phyloP scores from a whole-genome alignment of 768 basidiomycete species.

The Termitomyces sp. region DNA sequence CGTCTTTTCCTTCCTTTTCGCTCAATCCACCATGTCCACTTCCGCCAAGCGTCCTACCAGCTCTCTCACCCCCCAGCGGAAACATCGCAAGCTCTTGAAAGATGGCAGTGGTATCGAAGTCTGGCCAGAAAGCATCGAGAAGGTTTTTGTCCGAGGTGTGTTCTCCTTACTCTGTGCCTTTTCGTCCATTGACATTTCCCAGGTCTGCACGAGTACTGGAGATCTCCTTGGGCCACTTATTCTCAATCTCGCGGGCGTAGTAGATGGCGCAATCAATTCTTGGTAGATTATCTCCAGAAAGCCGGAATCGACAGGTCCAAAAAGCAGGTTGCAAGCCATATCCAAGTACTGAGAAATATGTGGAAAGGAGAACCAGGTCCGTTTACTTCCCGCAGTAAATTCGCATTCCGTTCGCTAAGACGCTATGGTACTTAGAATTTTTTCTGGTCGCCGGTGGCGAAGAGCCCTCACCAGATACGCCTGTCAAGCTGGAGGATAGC shows the following conservation, averaged over 20 bases:
- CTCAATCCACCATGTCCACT: conserved; percentile 18
- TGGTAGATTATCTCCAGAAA: conserved; percentile 76
- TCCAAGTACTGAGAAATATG: conserved; percentile 83
- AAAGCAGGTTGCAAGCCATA: conserved; percentile 89
- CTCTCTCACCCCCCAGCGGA: conserved; percentile 70
- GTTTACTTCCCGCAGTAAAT: conserved; percentile 12
- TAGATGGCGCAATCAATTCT: conserved; percentile 81
- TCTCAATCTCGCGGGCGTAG: conserved; percentile 69
- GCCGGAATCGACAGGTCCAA: conserved; percentile 70
- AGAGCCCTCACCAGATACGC: conserved; percentile 55
- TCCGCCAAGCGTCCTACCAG: conserved; percentile 19
- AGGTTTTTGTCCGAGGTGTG: conserved; percentile 72
- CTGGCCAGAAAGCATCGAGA: conserved; percentile 79
- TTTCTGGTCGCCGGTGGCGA: conserved; percentile 80
- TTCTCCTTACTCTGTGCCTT: conserved; percentile 2
- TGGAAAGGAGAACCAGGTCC: conserved; percentile 80
- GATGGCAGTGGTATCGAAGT: conserved; percentile 75
- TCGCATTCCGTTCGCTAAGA: conserved; percentile 10
- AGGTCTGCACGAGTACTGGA: conserved; percentile 79
- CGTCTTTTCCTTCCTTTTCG: conserved; percentile 16
- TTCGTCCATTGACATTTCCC: conserved; percentile 1
- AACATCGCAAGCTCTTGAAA: conserved; percentile 82
- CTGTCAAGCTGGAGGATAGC: conserved; percentile 56
- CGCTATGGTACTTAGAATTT: conserved; percentile 46
- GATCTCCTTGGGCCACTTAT: conserved; percentile 77